phyloP scores from a whole-genome alignment of 768 basidiomycete genomes.

The Kwoniella europaea region DNA sequence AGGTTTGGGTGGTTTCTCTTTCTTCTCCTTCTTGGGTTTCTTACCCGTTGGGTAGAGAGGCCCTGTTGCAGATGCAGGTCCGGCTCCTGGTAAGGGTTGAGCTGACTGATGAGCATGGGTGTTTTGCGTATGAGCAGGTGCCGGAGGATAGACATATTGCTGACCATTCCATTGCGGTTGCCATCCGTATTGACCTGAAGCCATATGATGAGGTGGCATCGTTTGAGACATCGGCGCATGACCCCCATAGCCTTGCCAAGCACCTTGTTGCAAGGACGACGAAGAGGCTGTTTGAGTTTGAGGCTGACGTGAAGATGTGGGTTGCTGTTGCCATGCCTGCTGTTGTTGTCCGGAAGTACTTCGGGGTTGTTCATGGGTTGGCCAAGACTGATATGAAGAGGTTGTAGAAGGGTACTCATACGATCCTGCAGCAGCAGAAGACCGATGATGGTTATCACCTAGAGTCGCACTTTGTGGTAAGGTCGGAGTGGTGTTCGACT shows the following conservation, averaged over 20 bases:
- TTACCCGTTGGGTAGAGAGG: conserved; percentile 9
- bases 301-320: conserved; percentile 7
- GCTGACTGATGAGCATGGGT: conserved; percentile 18
- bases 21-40: conserved; percentile 36
- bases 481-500: conserved; percentile 23
- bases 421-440: not conserved
- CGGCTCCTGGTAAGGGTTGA: conserved; percentile 13
- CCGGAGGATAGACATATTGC: conserved; percentile 31
- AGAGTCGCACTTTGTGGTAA: conserved; percentile 18
- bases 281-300: conserved; percentile 11
- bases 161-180: conserved; percentile 30
- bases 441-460: conserved; percentile 18
- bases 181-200: conserved; percentile 33
- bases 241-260: conserved; percentile 25
- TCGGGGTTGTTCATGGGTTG: conserved; percentile 21
- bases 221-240: conserved; percentile 29
- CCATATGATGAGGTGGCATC: conserved; percentile 31
- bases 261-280: conserved; percentile 21
- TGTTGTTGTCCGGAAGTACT: conserved; percentile 12
- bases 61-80: conserved; percentile 4
- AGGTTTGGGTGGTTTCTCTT: conserved; percentile 27
- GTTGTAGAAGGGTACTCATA: conserved; percentile 20
- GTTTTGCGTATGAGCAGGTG: conserved; percentile 20
- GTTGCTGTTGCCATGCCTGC: conserved; percentile 24
- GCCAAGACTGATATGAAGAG: conserved; percentile 19